phyloP scores from a whole-genome alignment of 2,329 filamentous ascomycete species.

The Myriosclerotinia curreyana region DNA sequence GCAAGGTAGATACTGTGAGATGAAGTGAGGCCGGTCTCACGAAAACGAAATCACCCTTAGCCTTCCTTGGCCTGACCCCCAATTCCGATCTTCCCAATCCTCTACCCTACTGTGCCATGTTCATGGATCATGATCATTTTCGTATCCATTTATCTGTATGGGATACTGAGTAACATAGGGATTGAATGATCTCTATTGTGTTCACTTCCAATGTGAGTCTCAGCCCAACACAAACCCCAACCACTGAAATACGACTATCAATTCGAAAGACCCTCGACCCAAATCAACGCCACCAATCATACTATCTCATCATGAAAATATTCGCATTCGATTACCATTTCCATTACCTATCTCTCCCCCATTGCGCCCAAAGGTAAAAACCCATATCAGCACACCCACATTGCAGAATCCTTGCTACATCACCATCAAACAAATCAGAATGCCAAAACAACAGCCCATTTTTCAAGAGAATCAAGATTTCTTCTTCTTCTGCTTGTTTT shows the following conservation, averaged over 20 bases:
- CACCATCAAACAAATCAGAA: constrained; percentile 2
- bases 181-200: constrained; percentile 6
- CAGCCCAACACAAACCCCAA: constrained; percentile 2
- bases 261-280: neutral
- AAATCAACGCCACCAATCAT: constrained; percentile 12
- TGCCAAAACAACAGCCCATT: neutral
- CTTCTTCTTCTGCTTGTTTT: neutral
- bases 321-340: neutral
- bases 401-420: neutral
- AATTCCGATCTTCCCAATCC: neutral
- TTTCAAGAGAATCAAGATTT: neutral
- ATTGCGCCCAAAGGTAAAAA: neutral
- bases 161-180: constrained; percentile 1
- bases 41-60: constrained; percentile 18
- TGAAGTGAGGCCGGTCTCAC: constrained; percentile 7
- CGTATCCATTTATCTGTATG: constrained; percentile 10
- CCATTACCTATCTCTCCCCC: constrained; percentile 5
- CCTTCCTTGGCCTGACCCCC: constrained; percentile 16
- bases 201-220: constrained; percentile 6
- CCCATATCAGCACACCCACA: neutral
- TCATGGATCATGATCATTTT: constrained; percentile 5
- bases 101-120: neutral
- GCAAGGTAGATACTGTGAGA: constrained; percentile 3
- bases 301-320: constrained; percentile 10
- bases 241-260: constrained; percentile 5